Evolutionary conservation across 179 eudicot species (phyloP).

Genomic region (Beta macrorhiza): DNA sequence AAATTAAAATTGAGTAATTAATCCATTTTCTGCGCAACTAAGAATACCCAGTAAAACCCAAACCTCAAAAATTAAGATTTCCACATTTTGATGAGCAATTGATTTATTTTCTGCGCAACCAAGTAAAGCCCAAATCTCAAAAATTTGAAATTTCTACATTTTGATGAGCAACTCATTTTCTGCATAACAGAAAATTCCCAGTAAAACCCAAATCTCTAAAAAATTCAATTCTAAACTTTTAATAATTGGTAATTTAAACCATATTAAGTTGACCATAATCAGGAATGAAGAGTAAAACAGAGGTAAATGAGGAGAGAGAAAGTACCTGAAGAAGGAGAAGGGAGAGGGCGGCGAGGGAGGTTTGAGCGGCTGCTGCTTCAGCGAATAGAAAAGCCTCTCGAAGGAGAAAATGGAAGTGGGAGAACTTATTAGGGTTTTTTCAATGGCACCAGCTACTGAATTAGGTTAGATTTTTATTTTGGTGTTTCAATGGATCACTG

Average conservation of each 20-base stretch:
- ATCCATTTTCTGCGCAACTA: no score
- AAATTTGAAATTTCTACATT: no score
- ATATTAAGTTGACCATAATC: neutral
- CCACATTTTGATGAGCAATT: neutral
- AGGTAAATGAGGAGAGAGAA: neutral
- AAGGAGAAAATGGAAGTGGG: neutral
- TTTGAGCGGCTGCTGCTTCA: neutral
- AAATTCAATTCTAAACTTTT: neutral
- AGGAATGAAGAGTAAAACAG: neutral
- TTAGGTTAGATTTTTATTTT: neutral
- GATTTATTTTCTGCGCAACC: neutral
- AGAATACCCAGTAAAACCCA: neutral
- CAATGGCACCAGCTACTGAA: neutral
- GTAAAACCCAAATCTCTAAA: no score
- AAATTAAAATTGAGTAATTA: no score
- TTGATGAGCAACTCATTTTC: no score
- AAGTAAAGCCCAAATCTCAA: no score
- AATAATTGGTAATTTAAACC: no score
- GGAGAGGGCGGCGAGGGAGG: neutral
- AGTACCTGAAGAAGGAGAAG: neutral
- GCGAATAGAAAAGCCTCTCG: neutral
- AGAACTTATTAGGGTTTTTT: conserved; percentile 1
- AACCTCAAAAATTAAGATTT: neutral
- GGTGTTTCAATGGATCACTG: no score
- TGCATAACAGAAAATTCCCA: no score